These are phyloP conservation scores for Tinospora cordifolia DNA, from an alignment of 164 flowering plant genomes.

Conservation along the genomic window DNA sequence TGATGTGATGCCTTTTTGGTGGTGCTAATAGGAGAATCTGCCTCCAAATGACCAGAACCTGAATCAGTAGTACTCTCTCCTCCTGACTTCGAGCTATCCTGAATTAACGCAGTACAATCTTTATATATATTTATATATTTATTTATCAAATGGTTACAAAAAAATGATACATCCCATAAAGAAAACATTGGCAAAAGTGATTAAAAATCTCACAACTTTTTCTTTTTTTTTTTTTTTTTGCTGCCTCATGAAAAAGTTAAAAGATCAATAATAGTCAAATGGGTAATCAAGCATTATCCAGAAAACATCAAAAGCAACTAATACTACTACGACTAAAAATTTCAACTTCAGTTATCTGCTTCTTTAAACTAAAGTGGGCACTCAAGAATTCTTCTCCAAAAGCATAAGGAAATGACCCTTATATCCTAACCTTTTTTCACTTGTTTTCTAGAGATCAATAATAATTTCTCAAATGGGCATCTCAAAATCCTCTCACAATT, in stretches of 20 bases:
- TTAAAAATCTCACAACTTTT: background rate
- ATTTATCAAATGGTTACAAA: slow-evolving; percentile 3
- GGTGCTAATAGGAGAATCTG: slow-evolving; percentile 66
- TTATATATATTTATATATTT: too few relatives aligned
- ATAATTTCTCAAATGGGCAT: too few relatives aligned
- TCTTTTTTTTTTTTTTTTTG: too few relatives aligned
- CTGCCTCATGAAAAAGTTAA: background rate
- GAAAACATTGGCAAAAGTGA: background rate
- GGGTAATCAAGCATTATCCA: slow-evolving; percentile 5
- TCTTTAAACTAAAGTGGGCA: too few relatives aligned
- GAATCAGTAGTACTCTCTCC: slow-evolving; percentile 80
- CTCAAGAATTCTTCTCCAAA: background rate
- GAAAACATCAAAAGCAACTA: background rate
- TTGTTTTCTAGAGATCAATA: too few relatives aligned
- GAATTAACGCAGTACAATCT: slow-evolving; percentile 5
- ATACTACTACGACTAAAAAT: too few relatives aligned
- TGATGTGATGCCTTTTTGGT: slow-evolving; percentile 40
- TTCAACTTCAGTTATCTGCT: too few relatives aligned
- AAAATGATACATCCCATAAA: too few relatives aligned
- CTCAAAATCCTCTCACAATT: too few relatives aligned
- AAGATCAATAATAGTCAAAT: background rate
- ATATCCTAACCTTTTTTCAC: background rate
- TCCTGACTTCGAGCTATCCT: slow-evolving; percentile 76
- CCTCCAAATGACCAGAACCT: slow-evolving; percentile 60
- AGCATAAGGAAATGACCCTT: background rate